Evolutionary conservation across 2,329 filamentous ascomycete species (phyloP), one percentile per base, ranked within the genome.

Genomic region (Calonectria henricotiae): DNA sequence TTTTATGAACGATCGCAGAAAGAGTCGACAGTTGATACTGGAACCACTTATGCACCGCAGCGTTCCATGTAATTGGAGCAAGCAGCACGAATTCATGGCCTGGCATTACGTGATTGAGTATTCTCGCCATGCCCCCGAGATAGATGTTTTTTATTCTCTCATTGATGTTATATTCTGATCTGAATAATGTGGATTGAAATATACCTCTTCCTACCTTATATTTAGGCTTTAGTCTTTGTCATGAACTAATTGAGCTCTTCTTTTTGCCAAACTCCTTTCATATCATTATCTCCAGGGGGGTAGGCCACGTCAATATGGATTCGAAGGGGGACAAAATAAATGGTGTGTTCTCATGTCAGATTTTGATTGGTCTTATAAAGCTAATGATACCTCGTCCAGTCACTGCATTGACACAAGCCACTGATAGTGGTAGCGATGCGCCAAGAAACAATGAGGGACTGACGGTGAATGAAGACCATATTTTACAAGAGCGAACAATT

Each of bases 401-500:
- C 11, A 30, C 25, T 20, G 11, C 55, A 9, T 41, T 23, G 25
- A 20, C 25, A 23, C 37, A 65, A 9, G 37, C 37, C 39, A 44
- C 43, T 15, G 70, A 72, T 35, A 43, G 62, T 3, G 62, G 25
- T 11, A 35, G 37, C 41, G 20, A 60, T 49, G 32, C 65, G 67
- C 20, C 44, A 17, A 6, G 65, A 37, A 12, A 41, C 54, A 27
- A 65, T 35, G 62, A 30, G 15, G 55, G 37, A 5, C 39, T 71
- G 5, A 30, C 39, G 23, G 32, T 72, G 2, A 55, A 65, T 27
- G 70, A 68, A 9, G 43, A 63, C 5, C 54, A 71, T 32, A 51
- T 71, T 3, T 61, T 72, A 3, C 68, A 77, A 27, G 71, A 74
- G 17, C 68, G 72, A 11, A 76, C 72, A 0, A 76, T 77, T 25